Base-by-base conservation (phyloP, 176 grass and related monocot genomes). In the Metroxylon sagu region DNA sequence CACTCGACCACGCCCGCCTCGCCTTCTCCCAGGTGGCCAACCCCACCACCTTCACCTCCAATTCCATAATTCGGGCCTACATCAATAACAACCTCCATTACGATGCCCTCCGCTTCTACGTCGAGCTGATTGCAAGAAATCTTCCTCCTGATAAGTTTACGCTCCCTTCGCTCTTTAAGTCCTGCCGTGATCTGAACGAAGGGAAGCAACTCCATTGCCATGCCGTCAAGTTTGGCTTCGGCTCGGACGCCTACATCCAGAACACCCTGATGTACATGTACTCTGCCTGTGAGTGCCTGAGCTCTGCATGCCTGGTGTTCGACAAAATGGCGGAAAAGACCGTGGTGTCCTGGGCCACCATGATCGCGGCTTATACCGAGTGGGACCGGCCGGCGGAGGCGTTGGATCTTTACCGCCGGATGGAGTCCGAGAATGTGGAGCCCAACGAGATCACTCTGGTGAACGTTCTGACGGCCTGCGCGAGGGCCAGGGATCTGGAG, bases 1-100 rank as follows among this genome's bases (percentile, higher is more conserved):
- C 23, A 14, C 57, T 72, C 69, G 6, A 29, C 17, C 61, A 72
- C 26, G 57, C 49, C 49, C 17, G 48, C 48, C 57, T 51, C 57
- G 48, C 61, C 48, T 72, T 72, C 69, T 26, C 16, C 4, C 26
- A 50, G 26, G 30, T 61, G 17, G 48, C 57, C 26, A 19, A 16
- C n/a, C 69, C 69, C 48, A 72, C 16, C 23, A 30, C 49, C 49
- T 72, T 72, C 69, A 71, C 48, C 48, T 71, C 14, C 49, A 71
- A 71, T 25, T 30, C 48, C 23, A 50, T 72, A 4, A 61, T 61
- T 57, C 69, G 69, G 12, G 57, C 39, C 48, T 61, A 62, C 69
- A 50, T 55, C 55, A 60, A 71, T 39, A 52, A 59, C 54, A 7
- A 50, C 43, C 16, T 50, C 25, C 56, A 54, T 14, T n/a, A n/a